Evolutionary conservation across 768 basidiomycete species (phyloP), one percentile per base, ranked within the genome.

Genomic region (Terana coerulea): DNA sequence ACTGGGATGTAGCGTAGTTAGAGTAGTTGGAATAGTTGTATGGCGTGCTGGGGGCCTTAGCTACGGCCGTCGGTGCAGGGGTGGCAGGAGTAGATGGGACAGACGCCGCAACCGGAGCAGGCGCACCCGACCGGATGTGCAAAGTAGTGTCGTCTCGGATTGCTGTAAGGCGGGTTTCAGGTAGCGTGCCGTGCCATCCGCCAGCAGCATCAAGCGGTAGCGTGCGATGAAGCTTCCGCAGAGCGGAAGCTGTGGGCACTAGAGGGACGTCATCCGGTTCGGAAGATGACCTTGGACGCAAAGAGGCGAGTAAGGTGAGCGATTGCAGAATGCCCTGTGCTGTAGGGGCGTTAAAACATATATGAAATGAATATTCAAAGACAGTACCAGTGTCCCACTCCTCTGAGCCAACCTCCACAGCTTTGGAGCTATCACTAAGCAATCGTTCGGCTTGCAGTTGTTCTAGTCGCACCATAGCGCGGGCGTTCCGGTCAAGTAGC

Each of bases 111-210:
- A 75, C 70, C 1, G 78, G 24, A 42, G 55, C 48, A 15, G 58
- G 30, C 39, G 59, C 50, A 19, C 65, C 62, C 2, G 69, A 66
- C 55, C 76, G 77, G 53, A 89, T 75, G 67, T 82, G 84, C 39
- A 90, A 69, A 1, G 89, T 92, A 3, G 79, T 76, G 61, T 91
- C 83, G 64, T 91, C 89, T 15, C 83, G 80, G 14, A 91, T 75
- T 5, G 88, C 86, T 0, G 77, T 75, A 9, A 77, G 53, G 22
- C 76, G 74, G 41, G 75, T 70, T 11, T 79, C 61, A 10, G 84
- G 80, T 3, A 91, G 75, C 2, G 83, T 91, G 30, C 89, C 89
- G 58, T 81, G 72, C 88, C 88, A 92, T 19, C 88, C 85, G 51
- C 72, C 70, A 2, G 79, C 72, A 14, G 84, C 75, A 8, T 75